phyloP scores from a whole-genome alignment of 176 grass and related monocot species.

The Cymbopogon citratus region DNA sequence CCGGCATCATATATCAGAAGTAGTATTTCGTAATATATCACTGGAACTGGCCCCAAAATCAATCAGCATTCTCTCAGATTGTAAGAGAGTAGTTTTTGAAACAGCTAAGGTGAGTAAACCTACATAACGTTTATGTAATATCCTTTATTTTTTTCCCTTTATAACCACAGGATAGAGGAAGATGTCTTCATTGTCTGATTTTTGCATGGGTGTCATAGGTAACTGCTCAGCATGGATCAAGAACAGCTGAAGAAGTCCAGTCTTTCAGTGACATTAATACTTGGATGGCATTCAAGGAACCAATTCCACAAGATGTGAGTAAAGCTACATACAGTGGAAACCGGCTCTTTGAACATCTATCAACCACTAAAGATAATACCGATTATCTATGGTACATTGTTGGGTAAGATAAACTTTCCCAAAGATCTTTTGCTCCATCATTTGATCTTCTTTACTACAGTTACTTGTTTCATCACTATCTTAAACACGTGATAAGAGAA shows the following conservation, averaged over 20 bases:
- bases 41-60: constrained; percentile 55
- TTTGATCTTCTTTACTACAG: not conserved
- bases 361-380: constrained; percentile 78
- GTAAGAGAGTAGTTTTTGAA: constrained; percentile 60
- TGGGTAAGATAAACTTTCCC: constrained; percentile 41
- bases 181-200: not conserved
- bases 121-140: not conserved
- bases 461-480: constrained; percentile 3
- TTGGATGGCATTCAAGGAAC: constrained; percentile 62
- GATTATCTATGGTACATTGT: constrained; percentile 92
- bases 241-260: constrained; percentile 43
- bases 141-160: not conserved
- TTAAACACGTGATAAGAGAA: not conserved
- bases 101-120: constrained; percentile 55
- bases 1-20: constrained; percentile 1
- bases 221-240: constrained; percentile 50
- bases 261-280: constrained; percentile 34
- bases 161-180: not conserved
- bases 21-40: constrained; percentile 51
- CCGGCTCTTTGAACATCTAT: constrained; percentile 72
- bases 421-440: not conserved
- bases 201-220: constrained; percentile 37
- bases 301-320: constrained; percentile 31
- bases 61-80: constrained; percentile 67
- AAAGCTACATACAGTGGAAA: constrained; percentile 29